A percentile compares a stretch with the other conserved stretches of the same genome.
phyloP scores from a whole-genome alignment of 768 basidiomycete genomes.

The Macrocybe gigantea region DNA sequence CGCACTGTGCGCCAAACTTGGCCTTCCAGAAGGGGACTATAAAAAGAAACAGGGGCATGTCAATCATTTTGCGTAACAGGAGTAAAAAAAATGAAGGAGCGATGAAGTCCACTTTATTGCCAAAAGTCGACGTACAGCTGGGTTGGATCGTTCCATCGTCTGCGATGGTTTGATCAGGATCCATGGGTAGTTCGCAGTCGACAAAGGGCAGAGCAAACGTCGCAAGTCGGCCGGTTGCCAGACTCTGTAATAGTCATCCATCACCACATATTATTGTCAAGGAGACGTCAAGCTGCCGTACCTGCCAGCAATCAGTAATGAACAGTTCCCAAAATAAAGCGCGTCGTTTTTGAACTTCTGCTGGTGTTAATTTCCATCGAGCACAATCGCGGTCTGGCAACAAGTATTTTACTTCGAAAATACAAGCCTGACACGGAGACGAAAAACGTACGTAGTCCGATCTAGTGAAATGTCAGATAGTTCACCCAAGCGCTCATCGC shows the following conservation, averaged over 20 bases:
- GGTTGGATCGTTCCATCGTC: constrained; percentile 52
- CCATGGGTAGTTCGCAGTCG: constrained; percentile 65
- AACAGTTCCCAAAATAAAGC: constrained; percentile 72
- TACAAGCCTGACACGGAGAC: constrained; percentile 1
- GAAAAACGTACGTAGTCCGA: constrained; percentile 56
- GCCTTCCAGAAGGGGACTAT: constrained; percentile 69
- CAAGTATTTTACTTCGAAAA: constrained; percentile 2
- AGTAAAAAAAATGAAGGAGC: neutral
- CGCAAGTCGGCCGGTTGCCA: constrained; percentile 64
- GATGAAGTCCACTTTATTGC: too few relatives aligned
- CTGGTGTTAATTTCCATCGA: constrained; percentile 54
- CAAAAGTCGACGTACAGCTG: constrained; percentile 44
- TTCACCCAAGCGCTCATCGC: constrained; percentile 5
- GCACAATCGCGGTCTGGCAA: constrained; percentile 63
- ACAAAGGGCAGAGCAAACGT: constrained; percentile 67
- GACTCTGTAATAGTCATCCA: constrained; percentile 34
- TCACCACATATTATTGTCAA: neutral
- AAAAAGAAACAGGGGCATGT: neutral
- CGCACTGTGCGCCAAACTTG: constrained; percentile 58
- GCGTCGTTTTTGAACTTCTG: constrained; percentile 66
- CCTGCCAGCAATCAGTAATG: constrained; percentile 74
- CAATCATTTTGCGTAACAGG: neutral
- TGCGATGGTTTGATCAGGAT: constrained; percentile 51
- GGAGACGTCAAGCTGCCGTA: constrained; percentile 17
- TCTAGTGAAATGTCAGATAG: constrained; percentile 27